phyloP scores from a whole-genome alignment of 495 filamentous ascomycete species.

The Pyrenula massariospora region DNA sequence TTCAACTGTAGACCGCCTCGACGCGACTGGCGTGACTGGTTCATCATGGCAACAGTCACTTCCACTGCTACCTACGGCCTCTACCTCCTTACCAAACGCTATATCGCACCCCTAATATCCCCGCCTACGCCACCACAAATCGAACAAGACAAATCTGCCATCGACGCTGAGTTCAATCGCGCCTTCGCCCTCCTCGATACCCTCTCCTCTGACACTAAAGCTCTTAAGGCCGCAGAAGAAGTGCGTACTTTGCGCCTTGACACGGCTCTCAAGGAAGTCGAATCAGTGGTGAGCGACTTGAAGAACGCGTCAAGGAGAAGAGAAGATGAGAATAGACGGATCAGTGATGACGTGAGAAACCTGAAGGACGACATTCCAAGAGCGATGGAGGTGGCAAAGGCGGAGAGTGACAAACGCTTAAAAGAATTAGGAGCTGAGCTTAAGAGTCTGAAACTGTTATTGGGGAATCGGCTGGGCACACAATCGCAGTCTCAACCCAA shows the following conservation, averaged over 20 bases:
- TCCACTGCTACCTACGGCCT: conserved; percentile 76
- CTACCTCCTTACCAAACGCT: conserved; percentile 86
- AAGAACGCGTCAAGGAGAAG: conserved; percentile 66
- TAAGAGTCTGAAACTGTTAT: conserved; percentile 80
- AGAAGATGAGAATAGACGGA: conserved; percentile 73
- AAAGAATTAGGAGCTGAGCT: conserved; percentile 81
- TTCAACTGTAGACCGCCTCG: conserved; percentile 37
- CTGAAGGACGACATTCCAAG: conserved; percentile 78
- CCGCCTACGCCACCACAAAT: conserved; percentile 89
- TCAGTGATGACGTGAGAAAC: conserved; percentile 75
- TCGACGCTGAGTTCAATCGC: conserved; percentile 84
- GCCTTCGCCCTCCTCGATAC: conserved; percentile 89
- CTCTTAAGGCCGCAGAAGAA: conserved; percentile 74
- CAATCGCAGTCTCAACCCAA: conserved; percentile 14
- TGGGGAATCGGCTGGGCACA: conserved; percentile 64
- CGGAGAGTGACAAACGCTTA: conserved; percentile 64
- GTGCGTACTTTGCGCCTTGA: conserved; percentile 79
- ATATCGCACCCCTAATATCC: conserved; percentile 78
- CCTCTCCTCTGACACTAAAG: conserved; percentile 75
- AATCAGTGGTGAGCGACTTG: conserved; percentile 66
- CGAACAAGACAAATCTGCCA: conserved; percentile 80
- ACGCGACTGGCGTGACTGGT: conserved; percentile 96
- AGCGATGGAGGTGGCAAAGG: conserved; percentile 77
- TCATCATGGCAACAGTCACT: conserved; percentile 90
- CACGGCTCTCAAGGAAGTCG: conserved; percentile 68